phyloP scores from a whole-genome alignment of 1,284 basidiomycete genomes.

The Marasmius tenuissimus region DNA sequence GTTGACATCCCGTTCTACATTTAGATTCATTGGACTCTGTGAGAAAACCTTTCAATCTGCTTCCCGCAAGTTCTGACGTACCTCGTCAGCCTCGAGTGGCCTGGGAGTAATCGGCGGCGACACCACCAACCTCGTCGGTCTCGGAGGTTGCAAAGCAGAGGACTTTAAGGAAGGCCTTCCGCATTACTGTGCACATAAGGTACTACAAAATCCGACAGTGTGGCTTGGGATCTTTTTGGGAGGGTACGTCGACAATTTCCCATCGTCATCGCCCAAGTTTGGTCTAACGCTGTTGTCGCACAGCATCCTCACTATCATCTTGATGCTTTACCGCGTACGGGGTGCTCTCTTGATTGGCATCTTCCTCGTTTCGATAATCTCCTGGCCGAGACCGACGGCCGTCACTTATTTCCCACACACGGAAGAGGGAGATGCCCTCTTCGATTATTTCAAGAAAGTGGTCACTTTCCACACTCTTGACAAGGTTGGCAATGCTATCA shows the following conservation, averaged over 20 bases:
- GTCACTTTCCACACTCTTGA: conserved; percentile 73
- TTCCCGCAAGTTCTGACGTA: neutral
- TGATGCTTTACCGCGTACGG: conserved; percentile 86
- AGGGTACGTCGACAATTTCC: conserved; percentile 48
- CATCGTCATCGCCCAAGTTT: neutral
- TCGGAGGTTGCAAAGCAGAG: conserved; percentile 75
- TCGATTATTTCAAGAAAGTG: conserved; percentile 87
- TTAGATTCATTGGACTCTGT: conserved; percentile 69
- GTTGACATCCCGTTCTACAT: conserved; percentile 10
- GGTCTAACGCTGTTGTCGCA: conserved; percentile 13
- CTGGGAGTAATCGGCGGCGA: conserved; percentile 80
- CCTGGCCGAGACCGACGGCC: conserved; percentile 80
- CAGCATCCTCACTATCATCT: conserved; percentile 72
- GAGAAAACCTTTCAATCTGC: conserved; percentile 22
- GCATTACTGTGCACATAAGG: conserved; percentile 65
- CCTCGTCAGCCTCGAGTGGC: conserved; percentile 55
- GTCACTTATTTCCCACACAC: conserved; percentile 87
- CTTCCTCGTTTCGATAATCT: conserved; percentile 83
- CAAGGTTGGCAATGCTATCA: conserved; percentile 21
- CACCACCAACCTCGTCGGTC: conserved; percentile 69
- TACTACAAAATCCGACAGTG: conserved; percentile 74
- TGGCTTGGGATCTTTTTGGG: conserved; percentile 91
- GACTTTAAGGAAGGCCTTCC: conserved; percentile 46
- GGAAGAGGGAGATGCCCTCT: conserved; percentile 65
- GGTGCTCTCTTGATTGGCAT: conserved; percentile 86